These are phyloP conservation scores for Scorias spongiosa DNA, from an alignment of 2,329 filamentous ascomycete genomes.

Conservation along the genomic window DNA sequence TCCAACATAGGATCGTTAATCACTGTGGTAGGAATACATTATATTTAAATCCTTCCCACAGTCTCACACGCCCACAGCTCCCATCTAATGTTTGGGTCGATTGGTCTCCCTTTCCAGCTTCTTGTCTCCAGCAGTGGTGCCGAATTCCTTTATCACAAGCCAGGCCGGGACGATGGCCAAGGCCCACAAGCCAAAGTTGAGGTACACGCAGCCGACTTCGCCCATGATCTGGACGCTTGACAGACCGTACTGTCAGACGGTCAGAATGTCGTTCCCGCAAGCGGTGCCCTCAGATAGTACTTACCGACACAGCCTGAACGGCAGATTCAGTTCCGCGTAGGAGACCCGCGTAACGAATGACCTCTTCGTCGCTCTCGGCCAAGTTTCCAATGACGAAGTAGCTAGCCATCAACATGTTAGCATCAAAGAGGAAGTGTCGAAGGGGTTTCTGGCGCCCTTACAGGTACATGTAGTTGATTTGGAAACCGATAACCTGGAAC, in stretches of 20 bases:
- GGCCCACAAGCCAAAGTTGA: constrained; percentile 57
- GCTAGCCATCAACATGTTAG: constrained; percentile 18
- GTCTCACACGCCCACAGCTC: no score
- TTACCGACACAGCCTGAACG: constrained; percentile 51
- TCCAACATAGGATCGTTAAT: no score
- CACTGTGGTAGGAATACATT: no score
- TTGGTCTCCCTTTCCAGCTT: constrained; percentile 4
- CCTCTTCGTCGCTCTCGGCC: constrained; percentile 44
- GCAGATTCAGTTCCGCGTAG: constrained; percentile 57
- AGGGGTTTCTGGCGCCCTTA: constrained; percentile 20
- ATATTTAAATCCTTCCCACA: no score
- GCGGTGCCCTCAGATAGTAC: constrained; percentile 6
- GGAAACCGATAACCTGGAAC: constrained; percentile 52
- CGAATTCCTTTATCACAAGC: constrained; percentile 47
- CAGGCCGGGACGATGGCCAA: constrained; percentile 49
- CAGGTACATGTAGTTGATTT: constrained; percentile 60
- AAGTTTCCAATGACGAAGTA: constrained; percentile 59
- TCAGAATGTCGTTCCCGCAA: not conserved
- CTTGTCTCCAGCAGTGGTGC: constrained; percentile 14
- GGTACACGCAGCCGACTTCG: constrained; percentile 49
- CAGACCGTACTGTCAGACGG: constrained; percentile 42
- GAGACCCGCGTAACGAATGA: constrained; percentile 53
- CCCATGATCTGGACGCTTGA: constrained; percentile 47
- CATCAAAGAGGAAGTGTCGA: not conserved
- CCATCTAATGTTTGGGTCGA: no score